Percentiles rank a stretch among this genome's conserved stretches.
These are phyloP conservation scores for Trypanosomatidae sp. DNA, from an alignment of 208 protist genomes.

Conservation along the genomic window DNA sequence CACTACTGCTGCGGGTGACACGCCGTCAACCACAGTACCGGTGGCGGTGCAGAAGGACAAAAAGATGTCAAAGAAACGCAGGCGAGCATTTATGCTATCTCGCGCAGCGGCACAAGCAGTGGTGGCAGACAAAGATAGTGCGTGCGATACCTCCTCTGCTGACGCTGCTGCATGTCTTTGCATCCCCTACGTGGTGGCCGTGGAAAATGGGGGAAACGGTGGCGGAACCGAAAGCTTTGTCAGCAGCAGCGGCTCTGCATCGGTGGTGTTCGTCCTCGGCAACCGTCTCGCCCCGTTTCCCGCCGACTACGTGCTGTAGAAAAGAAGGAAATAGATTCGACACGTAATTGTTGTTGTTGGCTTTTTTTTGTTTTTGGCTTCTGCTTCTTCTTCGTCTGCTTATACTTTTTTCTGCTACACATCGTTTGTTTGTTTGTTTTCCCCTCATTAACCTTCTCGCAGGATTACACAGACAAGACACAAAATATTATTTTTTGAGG, in stretches of 20 bases:
- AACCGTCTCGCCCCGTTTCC: slow-evolving; percentile 21
- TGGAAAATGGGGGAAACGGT: not conserved
- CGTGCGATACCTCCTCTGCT: not conserved
- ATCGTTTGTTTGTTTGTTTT: no score
- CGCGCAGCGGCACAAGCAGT: no score
- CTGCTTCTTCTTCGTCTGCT: not conserved
- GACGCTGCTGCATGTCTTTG: not conserved
- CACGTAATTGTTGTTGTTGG: no score
- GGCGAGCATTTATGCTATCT: not conserved
- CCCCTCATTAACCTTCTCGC: no score
- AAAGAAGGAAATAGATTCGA: no score
- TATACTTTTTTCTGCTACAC: no score
- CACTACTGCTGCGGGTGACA: no score
- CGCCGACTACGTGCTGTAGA: not conserved
- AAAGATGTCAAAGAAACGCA: not conserved
- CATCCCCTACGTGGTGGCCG: slow-evolving; percentile 23
- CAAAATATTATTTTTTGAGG: no score
- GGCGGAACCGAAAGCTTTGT: not conserved
- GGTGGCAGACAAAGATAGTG: not conserved
- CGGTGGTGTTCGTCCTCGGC: slow-evolving; percentile 7
- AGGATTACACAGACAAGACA: no score
- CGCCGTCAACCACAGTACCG: not conserved
- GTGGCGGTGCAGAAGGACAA: not conserved
- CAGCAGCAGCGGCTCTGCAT: not conserved
- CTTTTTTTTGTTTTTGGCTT: no score